Evolutionary conservation across 2,329 filamentous ascomycete species (phyloP).

Genomic region (Ploettnerulaceae sp.): DNA sequence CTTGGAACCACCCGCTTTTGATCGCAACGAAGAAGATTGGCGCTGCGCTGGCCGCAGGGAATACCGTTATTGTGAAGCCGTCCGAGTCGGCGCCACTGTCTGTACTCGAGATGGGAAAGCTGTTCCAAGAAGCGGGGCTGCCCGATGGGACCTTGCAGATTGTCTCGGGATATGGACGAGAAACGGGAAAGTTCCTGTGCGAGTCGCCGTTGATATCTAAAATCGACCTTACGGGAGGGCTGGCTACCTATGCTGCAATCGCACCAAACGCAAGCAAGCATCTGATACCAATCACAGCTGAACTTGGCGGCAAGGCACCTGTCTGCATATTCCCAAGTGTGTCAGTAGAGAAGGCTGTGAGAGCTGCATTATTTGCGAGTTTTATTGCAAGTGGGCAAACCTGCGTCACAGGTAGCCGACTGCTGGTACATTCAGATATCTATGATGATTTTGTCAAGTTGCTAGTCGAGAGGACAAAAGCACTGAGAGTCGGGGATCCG

Average conservation of each 20-base stretch:
- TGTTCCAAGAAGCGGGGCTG: constrained; percentile 40
- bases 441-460: constrained; percentile 33
- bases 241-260: constrained; percentile 59
- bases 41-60: constrained; percentile 35
- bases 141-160: constrained; percentile 41
- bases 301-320: constrained; percentile 64
- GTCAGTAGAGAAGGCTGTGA: constrained; percentile 56
- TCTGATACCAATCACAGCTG: constrained; percentile 65
- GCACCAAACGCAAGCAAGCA: constrained; percentile 54
- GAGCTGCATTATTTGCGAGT: constrained; percentile 42
- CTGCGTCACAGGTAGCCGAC: constrained; percentile 50
- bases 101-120: constrained; percentile 36
- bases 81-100: constrained; percentile 41
- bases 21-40: constrained; percentile 47
- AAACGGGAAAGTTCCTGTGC: constrained; percentile 50
- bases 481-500: constrained; percentile 47
- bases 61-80: constrained; percentile 37
- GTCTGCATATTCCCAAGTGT: constrained; percentile 59
- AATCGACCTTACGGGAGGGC: constrained; percentile 64
- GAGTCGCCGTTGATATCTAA: constrained; percentile 57
- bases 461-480: constrained; percentile 36
- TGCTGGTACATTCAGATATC: constrained; percentile 46
- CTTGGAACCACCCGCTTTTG: constrained; percentile 55
- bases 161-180: constrained; percentile 48
- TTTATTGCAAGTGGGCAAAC: constrained; percentile 53